Evolutionary conservation across 768 basidiomycete species (phyloP).

Genomic region (Kwoniella botswanensis): DNA sequence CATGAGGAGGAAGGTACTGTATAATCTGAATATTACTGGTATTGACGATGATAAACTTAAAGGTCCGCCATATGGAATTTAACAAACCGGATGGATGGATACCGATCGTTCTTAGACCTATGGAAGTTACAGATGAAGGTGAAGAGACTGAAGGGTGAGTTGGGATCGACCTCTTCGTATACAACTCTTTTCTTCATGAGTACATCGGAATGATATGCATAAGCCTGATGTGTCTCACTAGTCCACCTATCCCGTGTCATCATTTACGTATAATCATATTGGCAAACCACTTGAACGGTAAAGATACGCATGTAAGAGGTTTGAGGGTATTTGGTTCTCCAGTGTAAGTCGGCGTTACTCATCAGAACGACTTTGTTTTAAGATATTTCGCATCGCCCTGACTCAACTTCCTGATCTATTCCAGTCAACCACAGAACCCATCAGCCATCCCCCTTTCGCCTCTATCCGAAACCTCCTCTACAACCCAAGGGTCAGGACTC

Average conservation of each 20-base stretch:
- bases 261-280: slow-evolving; percentile 87
- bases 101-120: slow-evolving; percentile 57
- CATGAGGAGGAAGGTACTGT: no score
- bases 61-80: slow-evolving; percentile 68
- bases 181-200: neutral
- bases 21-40: no score
- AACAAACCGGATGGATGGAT: slow-evolving; percentile 96
- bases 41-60: no score
- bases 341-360: slow-evolving; percentile 64
- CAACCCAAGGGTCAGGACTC: neutral
- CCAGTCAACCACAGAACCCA: slow-evolving; percentile 7
- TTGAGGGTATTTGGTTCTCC: slow-evolving; percentile 82
- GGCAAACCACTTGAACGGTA: slow-evolving; percentile 96
- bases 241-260: slow-evolving; percentile 85
- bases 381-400: neutral
- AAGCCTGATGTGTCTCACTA: slow-evolving; percentile 50
- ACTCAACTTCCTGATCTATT: neutral
- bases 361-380: neutral
- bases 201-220: neutral
- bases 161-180: neutral
- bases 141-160: slow-evolving; percentile 81
- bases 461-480: slow-evolving; percentile 9
- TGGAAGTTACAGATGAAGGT: slow-evolving; percentile 64
- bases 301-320: slow-evolving; percentile 96
- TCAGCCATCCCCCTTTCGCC: slow-evolving; percentile 5